phyloP scores from a whole-genome alignment of 306 rosid genomes.

The Citrullus amarus region DNA sequence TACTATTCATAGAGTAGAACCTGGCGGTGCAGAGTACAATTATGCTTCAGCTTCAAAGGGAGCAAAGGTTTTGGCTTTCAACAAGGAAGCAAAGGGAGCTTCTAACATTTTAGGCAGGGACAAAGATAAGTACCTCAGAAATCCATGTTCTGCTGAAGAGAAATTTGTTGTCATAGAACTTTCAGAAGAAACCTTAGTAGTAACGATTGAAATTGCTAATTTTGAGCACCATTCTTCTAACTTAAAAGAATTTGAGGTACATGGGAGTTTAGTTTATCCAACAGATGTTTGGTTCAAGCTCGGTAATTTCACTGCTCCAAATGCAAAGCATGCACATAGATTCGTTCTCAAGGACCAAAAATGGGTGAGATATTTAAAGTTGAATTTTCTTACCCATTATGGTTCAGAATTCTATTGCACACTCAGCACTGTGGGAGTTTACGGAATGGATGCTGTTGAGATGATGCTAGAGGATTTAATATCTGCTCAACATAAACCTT shows the following conservation, averaged over 20 bases:
- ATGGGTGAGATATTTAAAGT: conserved; percentile 93
- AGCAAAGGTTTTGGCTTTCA: conserved; percentile 86
- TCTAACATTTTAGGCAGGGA: conserved; percentile 68
- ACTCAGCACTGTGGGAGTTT: conserved; percentile 61
- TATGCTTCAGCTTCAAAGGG: conserved; percentile 97
- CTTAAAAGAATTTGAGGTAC: conserved; percentile 67
- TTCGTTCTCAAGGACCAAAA: conserved; percentile 73
- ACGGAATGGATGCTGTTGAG: conserved; percentile 94
- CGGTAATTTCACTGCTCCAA: conserved; percentile 74
- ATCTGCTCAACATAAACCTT: conserved; percentile 33
- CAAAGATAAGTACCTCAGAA: conserved; percentile 87
- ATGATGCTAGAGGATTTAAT: conserved; percentile 92
- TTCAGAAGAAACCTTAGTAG: conserved; percentile 92
- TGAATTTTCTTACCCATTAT: conserved; percentile 68
- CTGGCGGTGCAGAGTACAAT: conserved; percentile 80
- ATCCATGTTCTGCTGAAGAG: conserved; percentile 85
- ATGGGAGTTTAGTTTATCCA: conserved; percentile 75
- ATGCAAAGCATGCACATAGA: conserved; percentile 65
- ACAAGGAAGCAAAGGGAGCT: conserved; percentile 98
- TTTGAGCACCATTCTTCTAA: conserved; percentile 93
- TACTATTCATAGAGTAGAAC: conserved; percentile 71
- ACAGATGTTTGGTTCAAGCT: conserved; percentile 72
- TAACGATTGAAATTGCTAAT: conserved; percentile 73
- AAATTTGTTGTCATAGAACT: conserved; percentile 78
- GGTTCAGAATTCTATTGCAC: conserved; percentile 96